Percentiles rank a stretch among this genome's conserved stretches.
Conservation (phyloP, 2,329 filamentous ascomycete species). For the Aspergillus neotritici region DNA sequence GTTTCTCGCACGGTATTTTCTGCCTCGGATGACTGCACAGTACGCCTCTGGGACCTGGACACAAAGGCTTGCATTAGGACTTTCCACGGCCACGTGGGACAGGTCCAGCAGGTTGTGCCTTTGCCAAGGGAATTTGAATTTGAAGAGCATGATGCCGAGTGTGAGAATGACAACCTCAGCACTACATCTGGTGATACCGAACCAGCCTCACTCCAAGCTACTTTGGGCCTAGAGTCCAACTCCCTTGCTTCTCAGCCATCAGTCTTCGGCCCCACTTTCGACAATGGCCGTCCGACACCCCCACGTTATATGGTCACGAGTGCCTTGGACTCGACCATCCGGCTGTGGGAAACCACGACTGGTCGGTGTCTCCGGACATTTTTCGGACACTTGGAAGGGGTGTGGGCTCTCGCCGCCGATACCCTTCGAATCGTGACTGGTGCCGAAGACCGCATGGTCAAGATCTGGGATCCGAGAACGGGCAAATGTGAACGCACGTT, state of each 20-base stretch:
- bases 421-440: conserved; percentile 82
- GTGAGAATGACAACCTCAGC: conserved; percentile 52
- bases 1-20: conserved; percentile 81
- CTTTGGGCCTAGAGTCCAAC: conserved; percentile 20
- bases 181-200: conserved; percentile 27
- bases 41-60: conserved; percentile 90
- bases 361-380: conserved; percentile 83
- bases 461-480: conserved; percentile 88
- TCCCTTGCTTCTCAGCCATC: conserved; percentile 41
- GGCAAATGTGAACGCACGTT: conserved; percentile 91
- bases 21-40: conserved; percentile 85
- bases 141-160: conserved; percentile 60
- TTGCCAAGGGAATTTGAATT: conserved; percentile 85
- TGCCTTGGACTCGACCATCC: conserved; percentile 83
- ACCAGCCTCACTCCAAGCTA: conserved; percentile 19
- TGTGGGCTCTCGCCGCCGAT: conserved; percentile 89
- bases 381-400: conserved; percentile 93
- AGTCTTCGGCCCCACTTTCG: conserved; percentile 59
- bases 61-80: conserved; percentile 68
- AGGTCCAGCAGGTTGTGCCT: conserved; percentile 84
- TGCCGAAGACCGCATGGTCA: conserved; percentile 89
- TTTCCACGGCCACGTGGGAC: conserved; percentile 87
- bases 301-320: conserved; percentile 90
- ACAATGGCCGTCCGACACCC: conserved; percentile 62
- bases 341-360: conserved; percentile 82